phyloP scores from a whole-genome alignment of 139 green algal species.

The Volvox africanus region DNA sequence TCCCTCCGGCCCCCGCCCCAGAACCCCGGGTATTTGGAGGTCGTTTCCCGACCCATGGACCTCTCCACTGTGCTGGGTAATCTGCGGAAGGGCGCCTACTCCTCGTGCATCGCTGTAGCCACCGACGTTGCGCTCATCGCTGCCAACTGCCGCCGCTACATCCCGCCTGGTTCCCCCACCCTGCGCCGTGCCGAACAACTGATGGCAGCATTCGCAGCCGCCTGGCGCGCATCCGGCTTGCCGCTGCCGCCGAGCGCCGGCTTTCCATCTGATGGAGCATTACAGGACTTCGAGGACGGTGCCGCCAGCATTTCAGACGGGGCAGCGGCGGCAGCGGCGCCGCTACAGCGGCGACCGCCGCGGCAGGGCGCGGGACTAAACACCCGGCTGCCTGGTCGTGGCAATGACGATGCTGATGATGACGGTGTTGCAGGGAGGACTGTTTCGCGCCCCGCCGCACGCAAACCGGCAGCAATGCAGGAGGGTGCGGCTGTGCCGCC shows the following conservation, averaged over 20 bases:
- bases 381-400: not conserved
- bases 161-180: conserved; percentile 42
- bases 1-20: not conserved
- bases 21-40: conserved; percentile 27
- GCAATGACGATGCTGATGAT: not conserved
- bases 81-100: conserved; percentile 51
- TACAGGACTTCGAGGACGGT: not conserved
- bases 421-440: not conserved
- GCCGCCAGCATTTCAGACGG: not conserved
- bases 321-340: not conserved
- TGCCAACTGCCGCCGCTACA: conserved; percentile 61
- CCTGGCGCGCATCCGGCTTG: conserved; percentile 11
- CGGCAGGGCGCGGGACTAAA: not conserved
- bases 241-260: not conserved
- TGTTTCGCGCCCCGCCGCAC: not conserved
- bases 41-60: conserved; percentile 69
- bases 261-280: not conserved
- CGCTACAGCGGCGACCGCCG: not conserved
- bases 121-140: conserved; percentile 53
- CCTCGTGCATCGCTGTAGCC: conserved; percentile 20
- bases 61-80: conserved; percentile 56
- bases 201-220: not conserved
- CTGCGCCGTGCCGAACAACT: conserved; percentile 32
- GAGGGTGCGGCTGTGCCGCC: not conserved
- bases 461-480: not conserved